Conservation (phyloP, 805 yeast genomes). For the Teunomyces cretensis region DNA sequence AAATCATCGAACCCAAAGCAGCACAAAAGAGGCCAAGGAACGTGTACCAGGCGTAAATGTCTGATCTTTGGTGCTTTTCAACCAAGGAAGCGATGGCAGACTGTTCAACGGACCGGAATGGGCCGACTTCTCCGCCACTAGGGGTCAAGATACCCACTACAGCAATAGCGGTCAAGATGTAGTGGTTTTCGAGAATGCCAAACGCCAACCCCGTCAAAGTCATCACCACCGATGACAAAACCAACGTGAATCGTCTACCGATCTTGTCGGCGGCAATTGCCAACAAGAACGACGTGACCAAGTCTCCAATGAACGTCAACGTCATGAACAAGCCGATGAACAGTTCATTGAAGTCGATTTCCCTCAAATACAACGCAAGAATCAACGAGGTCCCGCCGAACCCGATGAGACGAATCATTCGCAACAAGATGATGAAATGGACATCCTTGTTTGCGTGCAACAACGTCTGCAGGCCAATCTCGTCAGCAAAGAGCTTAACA, state of each 20-base stretch:
- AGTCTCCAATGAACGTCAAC: conserved; percentile 50
- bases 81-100: conserved; percentile 49
- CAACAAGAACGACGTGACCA: conserved; percentile 45
- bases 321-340: conserved; percentile 50
- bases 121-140: conserved; percentile 60
- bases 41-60: conserved; percentile 58
- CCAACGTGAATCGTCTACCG: conserved; percentile 45
- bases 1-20: conserved; percentile 45
- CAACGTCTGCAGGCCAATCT: conserved; percentile 36
- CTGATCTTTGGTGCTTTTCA: conserved; percentile 43
- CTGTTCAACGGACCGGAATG: conserved; percentile 59
- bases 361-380: conserved; percentile 45
- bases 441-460: conserved; percentile 30
- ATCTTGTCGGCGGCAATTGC: conserved; percentile 46
- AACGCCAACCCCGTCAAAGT: conserved; percentile 43
- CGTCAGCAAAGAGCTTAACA: conserved; percentile 21
- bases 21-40: conserved; percentile 48
- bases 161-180: conserved; percentile 36
- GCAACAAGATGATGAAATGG: conserved; percentile 27
- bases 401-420: conserved; percentile 35
- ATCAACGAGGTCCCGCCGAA: conserved; percentile 40
- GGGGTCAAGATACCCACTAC: conserved; percentile 56
- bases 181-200: conserved; percentile 29
- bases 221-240: conserved; percentile 43
- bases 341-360: conserved; percentile 41